Evolutionary conservation across 1,139 yeast species (phyloP), one percentile per base, ranked within the genome.

Genomic region (Scheffersomyces illinoinensis): DNA sequence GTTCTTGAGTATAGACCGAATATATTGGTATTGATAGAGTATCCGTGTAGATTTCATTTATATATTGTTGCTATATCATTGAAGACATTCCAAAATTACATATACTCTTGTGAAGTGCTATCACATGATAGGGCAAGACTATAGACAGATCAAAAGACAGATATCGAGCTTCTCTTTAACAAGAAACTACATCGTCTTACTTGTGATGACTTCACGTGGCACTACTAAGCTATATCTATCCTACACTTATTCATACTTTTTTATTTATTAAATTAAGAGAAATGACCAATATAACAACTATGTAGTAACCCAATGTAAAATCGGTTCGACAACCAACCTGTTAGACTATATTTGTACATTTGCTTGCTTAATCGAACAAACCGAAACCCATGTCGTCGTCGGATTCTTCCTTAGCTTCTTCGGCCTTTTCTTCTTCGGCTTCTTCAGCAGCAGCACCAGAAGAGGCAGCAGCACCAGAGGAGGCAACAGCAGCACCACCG

Each of bases 341-440:
- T 33, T 33, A 33, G 43, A 33, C 43, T 33, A 33, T 33, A 33
- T 33, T 8, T 33, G 43, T 10, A 33, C 43, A 33, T 14, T 24
- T 33, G 26, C 24, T 64, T 58, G 61, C 71, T 81, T 89, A 90
- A 83, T 89, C 96, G 87, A 90, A 90, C 81, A 90, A 86, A 84
- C 95, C 95, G 89, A 89, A 87, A 72, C 93, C 95, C 93, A 90
- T 89, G 80, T 88, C 95, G 73, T 84, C 89, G 76, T 88, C 93
- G 66, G 83, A 78, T 76, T 72, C 77, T 70, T 76, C 78, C 64
- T 73, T 69, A 63, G 71, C 76, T 68, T 70, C 78, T 66, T 71
- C 81, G 64, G 71, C 78, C 59, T 70, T 77, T 62, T 70, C 76
- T 66, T 71, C 78, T 61, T 67, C 81, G 59, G 71, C 83, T 59